Evolutionary conservation across 768 basidiomycete species (phyloP).

Genomic region (Tulasnella sp.): DNA sequence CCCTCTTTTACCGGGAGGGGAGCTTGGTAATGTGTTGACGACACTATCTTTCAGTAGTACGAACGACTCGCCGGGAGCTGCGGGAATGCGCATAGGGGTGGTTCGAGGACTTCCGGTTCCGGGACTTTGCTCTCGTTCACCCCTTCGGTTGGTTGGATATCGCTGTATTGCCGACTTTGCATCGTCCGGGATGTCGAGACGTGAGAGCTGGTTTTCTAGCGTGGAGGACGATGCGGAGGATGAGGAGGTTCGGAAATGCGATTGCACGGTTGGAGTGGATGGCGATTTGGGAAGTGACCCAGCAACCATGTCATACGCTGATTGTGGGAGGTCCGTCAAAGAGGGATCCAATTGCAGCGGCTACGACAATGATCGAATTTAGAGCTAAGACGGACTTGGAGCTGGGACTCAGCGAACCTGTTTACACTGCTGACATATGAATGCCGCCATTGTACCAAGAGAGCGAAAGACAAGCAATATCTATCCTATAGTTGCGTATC

Average conservation of each 20-base stretch:
- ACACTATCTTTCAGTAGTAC: conserved; percentile 84
- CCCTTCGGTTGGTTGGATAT: conserved; percentile 14
- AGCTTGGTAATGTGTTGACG: conserved; percentile 55
- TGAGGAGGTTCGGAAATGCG: conserved; percentile 26
- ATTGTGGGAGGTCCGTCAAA: conserved; percentile 76
- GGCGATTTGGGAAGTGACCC: conserved; percentile 60
- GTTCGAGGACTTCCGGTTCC: conserved; percentile 40
- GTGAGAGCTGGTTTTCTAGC: conserved; percentile 47
- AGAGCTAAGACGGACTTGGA: background rate
- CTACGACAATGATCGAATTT: conserved; percentile 37
- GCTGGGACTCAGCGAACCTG: conserved; percentile 36
- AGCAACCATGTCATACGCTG: conserved; percentile 82
- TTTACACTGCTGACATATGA: conserved; percentile 79
- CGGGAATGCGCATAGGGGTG: conserved; percentile 62
- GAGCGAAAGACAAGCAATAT: background rate
- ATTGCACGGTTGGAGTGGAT: conserved; percentile 40
- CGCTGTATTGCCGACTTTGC: conserved; percentile 55
- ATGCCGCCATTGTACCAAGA: conserved; percentile 20
- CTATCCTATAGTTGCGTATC: background rate
- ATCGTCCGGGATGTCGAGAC: conserved; percentile 49
- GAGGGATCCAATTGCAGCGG: conserved; percentile 91
- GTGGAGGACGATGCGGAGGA: conserved; percentile 31
- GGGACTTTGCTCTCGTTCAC: conserved; percentile 39
- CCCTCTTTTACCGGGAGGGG: conserved; percentile 15
- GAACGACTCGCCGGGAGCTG: conserved; percentile 79